These are phyloP conservation scores for Asterophora parasitica DNA, from an alignment of 768 basidiomycete genomes.

Conservation along the genomic window DNA sequence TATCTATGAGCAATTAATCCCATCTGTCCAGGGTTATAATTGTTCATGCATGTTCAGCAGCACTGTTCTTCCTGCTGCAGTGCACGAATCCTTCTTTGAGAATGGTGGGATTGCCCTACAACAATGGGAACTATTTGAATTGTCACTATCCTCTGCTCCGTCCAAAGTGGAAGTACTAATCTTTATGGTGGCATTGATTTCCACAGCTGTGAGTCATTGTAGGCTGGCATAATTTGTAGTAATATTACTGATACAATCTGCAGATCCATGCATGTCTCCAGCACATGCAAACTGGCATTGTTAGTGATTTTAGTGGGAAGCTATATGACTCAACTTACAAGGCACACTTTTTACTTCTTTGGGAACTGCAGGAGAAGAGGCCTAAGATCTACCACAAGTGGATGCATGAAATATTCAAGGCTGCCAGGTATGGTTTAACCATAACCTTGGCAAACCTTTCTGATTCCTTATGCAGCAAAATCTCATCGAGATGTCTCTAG, in stretches of 20 bases:
- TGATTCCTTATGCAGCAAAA: neutral
- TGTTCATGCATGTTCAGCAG: neutral
- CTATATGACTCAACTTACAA: neutral
- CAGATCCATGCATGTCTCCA: neutral
- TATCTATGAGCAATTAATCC: too few species aligned
- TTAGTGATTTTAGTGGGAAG: neutral
- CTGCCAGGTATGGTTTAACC: neutral
- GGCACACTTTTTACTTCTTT: neutral
- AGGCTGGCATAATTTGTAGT: too few species aligned
- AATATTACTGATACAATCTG: too few species aligned
- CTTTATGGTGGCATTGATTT: neutral
- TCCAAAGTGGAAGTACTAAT: neutral
- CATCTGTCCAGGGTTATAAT: neutral
- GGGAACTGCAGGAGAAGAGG: neutral
- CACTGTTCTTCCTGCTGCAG: neutral
- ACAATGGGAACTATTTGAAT: neutral
- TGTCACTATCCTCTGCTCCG: neutral
- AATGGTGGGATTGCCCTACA: too few species aligned
- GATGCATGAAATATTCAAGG: neutral
- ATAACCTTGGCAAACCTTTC: neutral
- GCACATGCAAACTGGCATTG: neutral
- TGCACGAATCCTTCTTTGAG: neutral
- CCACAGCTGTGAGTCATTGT: neutral
- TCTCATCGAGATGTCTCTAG: neutral
- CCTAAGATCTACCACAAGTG: neutral